Base-by-base conservation (phyloP, 805 yeast genomes). In the Candida tallmaniae region DNA sequence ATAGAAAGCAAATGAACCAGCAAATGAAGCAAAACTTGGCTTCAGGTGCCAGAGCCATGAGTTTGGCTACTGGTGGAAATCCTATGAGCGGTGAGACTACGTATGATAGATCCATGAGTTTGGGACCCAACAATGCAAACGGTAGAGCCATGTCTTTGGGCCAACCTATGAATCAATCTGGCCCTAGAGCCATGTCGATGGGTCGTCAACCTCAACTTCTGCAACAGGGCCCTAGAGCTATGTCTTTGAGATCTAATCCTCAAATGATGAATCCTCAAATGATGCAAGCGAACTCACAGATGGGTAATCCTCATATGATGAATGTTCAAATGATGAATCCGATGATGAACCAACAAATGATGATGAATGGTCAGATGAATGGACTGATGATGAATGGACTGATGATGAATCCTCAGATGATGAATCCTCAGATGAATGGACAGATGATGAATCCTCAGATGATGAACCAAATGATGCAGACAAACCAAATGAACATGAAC, bases 1-100 rank as follows among this genome's bases (percentile, higher is more conserved):
- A 83, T 52, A 65, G 94, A 45, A 83, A 82, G 45, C 80, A 73
- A 45, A 68, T 78, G 70, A 78, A 80, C 31, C 77, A 75, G 4
- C 80, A 77, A 51, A 81, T 78, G 62, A 83, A 83, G 50, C 49
- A 70, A 52, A 73, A 74, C 14, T 51, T 68, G 45, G 63, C 64
- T 12, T 60, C 62, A 8, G 65, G 74, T 31, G 73, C 78, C 2
- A 53, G 71, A 27, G 69, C 73, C 6, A 65, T 57, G 60, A 56
- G 69, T 11, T 51, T 65, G 23, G 57, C 65, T 2, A n/a, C n/a
- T n/a, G 57, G 56, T 36, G 64, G 61, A 31, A 52, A 45, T 4
- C 60, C 46, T 42, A 68, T 60, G 25, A 56, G 52, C 60, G n/a
- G n/a, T n/a, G n/a, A n/a, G n/a, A 35, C 23, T 24, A 24, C 7